Evolutionary conservation across 352 stramenopile genomes (phyloP).

Genomic region (Globisporangium canariense): DNA sequence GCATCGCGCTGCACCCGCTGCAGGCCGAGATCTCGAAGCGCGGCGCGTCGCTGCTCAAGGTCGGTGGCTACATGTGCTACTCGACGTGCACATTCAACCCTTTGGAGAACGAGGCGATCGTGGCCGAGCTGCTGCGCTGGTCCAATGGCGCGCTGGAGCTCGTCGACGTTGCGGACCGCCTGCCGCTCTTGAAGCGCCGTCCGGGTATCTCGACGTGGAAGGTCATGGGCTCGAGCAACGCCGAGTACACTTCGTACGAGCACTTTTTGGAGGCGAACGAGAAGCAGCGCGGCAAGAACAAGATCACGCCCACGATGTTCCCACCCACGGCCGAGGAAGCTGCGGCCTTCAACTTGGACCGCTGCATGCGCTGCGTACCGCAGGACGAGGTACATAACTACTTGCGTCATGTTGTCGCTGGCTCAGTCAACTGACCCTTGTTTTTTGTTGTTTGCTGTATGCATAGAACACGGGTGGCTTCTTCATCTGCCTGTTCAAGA

Average conservation of each 20-base stretch:
- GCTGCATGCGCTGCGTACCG: slow-evolving; percentile 96
- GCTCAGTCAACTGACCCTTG: slow-evolving; percentile 2
- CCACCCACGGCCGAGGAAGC: slow-evolving; percentile 81
- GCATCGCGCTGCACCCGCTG: slow-evolving; percentile 91
- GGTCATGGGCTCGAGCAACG: slow-evolving; percentile 86
- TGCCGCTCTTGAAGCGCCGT: slow-evolving; percentile 84
- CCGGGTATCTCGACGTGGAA: slow-evolving; percentile 92
- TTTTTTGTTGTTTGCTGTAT: background rate
- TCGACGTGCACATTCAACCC: slow-evolving; percentile 99
- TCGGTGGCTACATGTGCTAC: slow-evolving; percentile 94
- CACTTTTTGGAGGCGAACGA: slow-evolving; percentile 52
- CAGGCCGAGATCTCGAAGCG: slow-evolving; percentile 96
- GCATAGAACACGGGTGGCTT: slow-evolving; percentile 96
- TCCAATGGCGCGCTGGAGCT: slow-evolving; percentile 89
- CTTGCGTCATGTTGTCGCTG: background rate
- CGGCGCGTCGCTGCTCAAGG: slow-evolving; percentile 88
- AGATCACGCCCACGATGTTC: slow-evolving; percentile 88
- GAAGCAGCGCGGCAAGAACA: slow-evolving; percentile 70
- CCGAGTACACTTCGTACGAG: slow-evolving; percentile 76
- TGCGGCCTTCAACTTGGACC: slow-evolving; percentile 80
- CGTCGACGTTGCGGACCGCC: slow-evolving; percentile 80
- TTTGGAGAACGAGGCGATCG: slow-evolving; percentile 99
- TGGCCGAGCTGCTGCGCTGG: slow-evolving; percentile 93
- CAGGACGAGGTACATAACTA: slow-evolving; percentile 88
- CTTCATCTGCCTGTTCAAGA: slow-evolving; percentile 97